Base-by-base conservation (phyloP, 1,139 yeast species). In the Hyphopichia khmerensis region DNA sequence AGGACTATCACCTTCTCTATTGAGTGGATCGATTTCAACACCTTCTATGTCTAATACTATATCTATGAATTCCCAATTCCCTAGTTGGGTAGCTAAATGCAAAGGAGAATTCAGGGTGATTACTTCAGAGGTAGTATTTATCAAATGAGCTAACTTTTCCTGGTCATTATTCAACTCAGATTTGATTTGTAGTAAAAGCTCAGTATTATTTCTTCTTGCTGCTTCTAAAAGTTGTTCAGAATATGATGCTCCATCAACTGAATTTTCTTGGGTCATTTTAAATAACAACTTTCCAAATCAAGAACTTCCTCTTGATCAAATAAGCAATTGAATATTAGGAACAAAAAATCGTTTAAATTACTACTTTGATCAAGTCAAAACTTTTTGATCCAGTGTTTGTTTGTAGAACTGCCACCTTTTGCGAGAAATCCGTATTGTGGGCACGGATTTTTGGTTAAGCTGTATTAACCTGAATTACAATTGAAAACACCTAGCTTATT, bases 41-140 rank as follows among this genome's bases (percentile, higher is more conserved):
- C 96, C 97, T 48, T 87, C 96, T 44, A 85, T 82, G 60, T 93
- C 98, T 48, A 93, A 73, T 24, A 93, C 69, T 38, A 75, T 69
- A 58, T 93, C 98, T 57, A 93, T 72, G 35, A 88, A 88, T 55
- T 90, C 97, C 80, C 86, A 87, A 45, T 89, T 80, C 2, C 98
- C 98, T 51, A 80, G 75, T 47, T 74, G 75, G 33, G 95, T 86
- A 21, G 96, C 89, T 40, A 93, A 64, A 64, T 93, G 98, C 40
- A 93, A 72, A 3, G 95, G 80, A 1, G 90, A 71, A 67, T 89
- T 89, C n/a, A 90, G 88, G 35, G 90, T 74, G 41, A 73, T 70
- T 27, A 95, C 79, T 62, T 93, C 98, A 37, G 65, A 69, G 27
- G 96, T 75, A 16, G 72, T 60, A 64, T 93, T 91, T 60, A 91